Base-by-base conservation (phyloP, 1,139 yeast genomes). In the Spathaspora sp. region DNA sequence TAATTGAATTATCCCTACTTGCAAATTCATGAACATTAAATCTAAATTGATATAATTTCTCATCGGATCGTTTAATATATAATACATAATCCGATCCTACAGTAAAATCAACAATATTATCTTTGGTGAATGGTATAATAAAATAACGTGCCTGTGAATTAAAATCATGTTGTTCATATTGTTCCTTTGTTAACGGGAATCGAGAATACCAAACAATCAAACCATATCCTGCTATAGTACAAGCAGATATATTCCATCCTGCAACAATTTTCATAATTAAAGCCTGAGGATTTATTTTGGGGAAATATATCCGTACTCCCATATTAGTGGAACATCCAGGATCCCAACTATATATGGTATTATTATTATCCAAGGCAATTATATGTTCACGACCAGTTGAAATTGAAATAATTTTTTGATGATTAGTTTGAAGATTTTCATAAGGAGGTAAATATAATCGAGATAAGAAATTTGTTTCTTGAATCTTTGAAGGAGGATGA, bases 381-480 rank as follows among this genome's bases (percentile, higher is more conserved):
- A 86, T 74, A 60, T 84, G 91, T 39, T 78, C 72, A 50, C 95
- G 64, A 0, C 95, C 95, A 39, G 87, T 76, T 11, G 84, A 72
- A 2, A 86, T 71, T 2, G 82, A 72, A 1, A 76, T 59, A 43
- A 84, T 69, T 47, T 64, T 69, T 24, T 56, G 48, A 20, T 56
- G 48, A 20, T 16, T 10, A 15, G 11, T 31, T 37, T 13, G 24
- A 11, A 47, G 47, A n/a, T 20, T 6, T 10, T n/a, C 39, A 7
- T 45, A 47, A 8, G 54, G 53, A 1, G 74, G 74, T 8, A 67
- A 51, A 8, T 51, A 47, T 16, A 69, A 50, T 43, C 60, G 59
- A 9, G 70, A 61, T 17, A 74, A 53, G 43, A 66, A 67, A 39
- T 59, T 60, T 2, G 68, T 56, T 43, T 69, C 74, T 20, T 62